Percentiles rank a stretch among this genome's conserved stretches.
phyloP scores from a whole-genome alignment of 1,284 basidiomycete genomes.

The Gymnopus androsaceus region DNA sequence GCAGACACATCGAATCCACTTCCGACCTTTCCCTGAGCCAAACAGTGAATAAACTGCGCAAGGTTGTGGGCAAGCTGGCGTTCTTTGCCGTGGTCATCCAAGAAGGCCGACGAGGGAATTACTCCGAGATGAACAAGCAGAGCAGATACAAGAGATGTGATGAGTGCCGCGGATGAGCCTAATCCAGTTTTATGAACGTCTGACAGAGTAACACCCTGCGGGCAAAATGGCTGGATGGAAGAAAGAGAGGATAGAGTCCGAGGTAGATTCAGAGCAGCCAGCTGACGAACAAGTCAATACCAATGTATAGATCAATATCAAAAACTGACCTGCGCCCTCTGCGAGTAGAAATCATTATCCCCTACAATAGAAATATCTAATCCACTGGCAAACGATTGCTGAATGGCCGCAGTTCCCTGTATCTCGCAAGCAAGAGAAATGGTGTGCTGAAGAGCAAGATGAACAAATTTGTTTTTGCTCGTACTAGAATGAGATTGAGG shows the following conservation, averaged over 20 bases:
- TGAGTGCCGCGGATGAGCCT: slow-evolving; percentile 95
- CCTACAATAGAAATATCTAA: slow-evolving; percentile 84
- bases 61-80: slow-evolving; percentile 83
- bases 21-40: slow-evolving; percentile 97
- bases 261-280: slow-evolving; percentile 60
- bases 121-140: slow-evolving; percentile 80
- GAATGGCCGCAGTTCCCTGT: slow-evolving; percentile 47
- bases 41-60: slow-evolving; percentile 94
- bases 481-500: slow-evolving; percentile 29
- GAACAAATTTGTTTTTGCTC: slow-evolving; percentile 87
- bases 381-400: slow-evolving; percentile 48
- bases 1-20: slow-evolving; percentile 96
- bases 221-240: slow-evolving; percentile 72
- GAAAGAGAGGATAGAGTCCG: slow-evolving; percentile 62
- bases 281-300: slow-evolving; percentile 42
- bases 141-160: slow-evolving; percentile 90
- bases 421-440: slow-evolving; percentile 67
- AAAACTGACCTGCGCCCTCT: slow-evolving; percentile 73
- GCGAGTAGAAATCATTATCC: slow-evolving; percentile 98
- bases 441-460: slow-evolving; percentile 81
- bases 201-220: slow-evolving; percentile 68
- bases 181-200: slow-evolving; percentile 97
- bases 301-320: not conserved
- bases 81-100: slow-evolving; percentile 43
- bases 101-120: slow-evolving; percentile 55